phyloP scores from a whole-genome alignment of 495 filamentous ascomycete genomes.

The Melanomma pulvis-pyrius region DNA sequence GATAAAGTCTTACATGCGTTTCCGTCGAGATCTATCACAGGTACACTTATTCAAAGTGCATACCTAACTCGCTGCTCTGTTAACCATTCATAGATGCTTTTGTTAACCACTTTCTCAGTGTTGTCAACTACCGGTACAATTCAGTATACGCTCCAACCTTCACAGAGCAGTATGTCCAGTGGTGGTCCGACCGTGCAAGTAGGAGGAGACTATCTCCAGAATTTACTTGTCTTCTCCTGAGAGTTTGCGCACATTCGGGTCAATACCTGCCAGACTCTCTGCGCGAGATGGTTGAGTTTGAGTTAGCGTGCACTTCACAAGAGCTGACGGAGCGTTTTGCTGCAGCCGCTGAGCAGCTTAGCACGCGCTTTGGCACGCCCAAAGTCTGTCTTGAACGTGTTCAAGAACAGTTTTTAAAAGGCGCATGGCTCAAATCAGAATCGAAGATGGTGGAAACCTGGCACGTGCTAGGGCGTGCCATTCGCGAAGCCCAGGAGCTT shows the following conservation, averaged over 20 bases:
- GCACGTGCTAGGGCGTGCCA: constrained; percentile 52
- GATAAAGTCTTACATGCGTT: constrained; percentile 26
- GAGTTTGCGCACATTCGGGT: constrained; percentile 55
- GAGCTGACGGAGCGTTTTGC: constrained; percentile 50
- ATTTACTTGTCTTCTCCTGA: constrained; percentile 56
- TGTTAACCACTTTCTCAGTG: constrained; percentile 53
- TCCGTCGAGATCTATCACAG: constrained; percentile 38
- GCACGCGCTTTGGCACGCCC: constrained; percentile 50
- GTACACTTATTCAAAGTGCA: constrained; percentile 16
- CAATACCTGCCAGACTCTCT: constrained; percentile 50
- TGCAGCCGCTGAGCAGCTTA: constrained; percentile 51
- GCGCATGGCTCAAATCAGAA: constrained; percentile 57
- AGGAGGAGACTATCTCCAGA: constrained; percentile 46
- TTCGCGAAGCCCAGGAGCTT: constrained; percentile 57
- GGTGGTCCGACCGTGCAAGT: constrained; percentile 50
- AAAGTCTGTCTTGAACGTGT: constrained; percentile 54
- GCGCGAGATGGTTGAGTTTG: constrained; percentile 51
- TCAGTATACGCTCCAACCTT: constrained; percentile 54
- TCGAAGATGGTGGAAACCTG: constrained; percentile 57
- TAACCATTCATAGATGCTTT: constrained; percentile 49
- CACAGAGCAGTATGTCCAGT: constrained; percentile 51
- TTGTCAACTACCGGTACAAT: constrained; percentile 56
- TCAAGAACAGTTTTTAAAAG: constrained; percentile 57
- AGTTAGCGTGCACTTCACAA: constrained; percentile 48
- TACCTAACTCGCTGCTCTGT: neutral